Percentiles rank a stretch among this genome's conserved stretches.
Evolutionary conservation across 768 basidiomycete species (phyloP).

Genomic region (Russula ochroleuca): DNA sequence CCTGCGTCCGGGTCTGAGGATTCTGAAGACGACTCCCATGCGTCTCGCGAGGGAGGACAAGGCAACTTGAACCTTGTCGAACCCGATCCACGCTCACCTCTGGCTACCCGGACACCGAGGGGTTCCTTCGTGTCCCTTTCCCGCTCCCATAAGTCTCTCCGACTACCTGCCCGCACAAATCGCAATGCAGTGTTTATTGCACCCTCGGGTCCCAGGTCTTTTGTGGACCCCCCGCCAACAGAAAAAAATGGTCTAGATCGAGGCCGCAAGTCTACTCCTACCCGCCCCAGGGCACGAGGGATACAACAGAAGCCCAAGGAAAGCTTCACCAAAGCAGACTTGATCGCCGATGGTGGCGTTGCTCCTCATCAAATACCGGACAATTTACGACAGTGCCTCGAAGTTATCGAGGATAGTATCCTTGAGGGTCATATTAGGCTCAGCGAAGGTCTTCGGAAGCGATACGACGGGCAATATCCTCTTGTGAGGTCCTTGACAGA

Average conservation of each 20-base stretch:
- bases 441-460: slow-evolving; percentile 76
- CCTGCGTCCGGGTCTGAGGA: slow-evolving; percentile 47
- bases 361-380: slow-evolving; percentile 81
- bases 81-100: slow-evolving; percentile 73
- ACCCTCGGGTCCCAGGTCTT: slow-evolving; percentile 68
- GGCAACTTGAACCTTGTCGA: slow-evolving; percentile 37
- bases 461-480: slow-evolving; percentile 95
- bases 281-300: slow-evolving; percentile 33
- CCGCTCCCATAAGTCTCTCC: slow-evolving; percentile 73
- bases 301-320: slow-evolving; percentile 67
- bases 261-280: slow-evolving; percentile 41
- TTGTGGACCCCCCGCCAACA: slow-evolving; percentile 41
- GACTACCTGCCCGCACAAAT: slow-evolving; percentile 55
- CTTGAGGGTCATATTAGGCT: slow-evolving; percentile 85
- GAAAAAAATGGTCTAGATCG: slow-evolving; percentile 38
- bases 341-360: slow-evolving; percentile 47
- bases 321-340: slow-evolving; percentile 46
- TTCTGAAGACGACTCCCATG: slow-evolving; percentile 43
- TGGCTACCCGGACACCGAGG: slow-evolving; percentile 44
- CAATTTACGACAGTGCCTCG: slow-evolving; percentile 78
- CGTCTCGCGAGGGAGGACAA: slow-evolving; percentile 32
- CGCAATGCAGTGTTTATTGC: slow-evolving; percentile 59
- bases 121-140: slow-evolving; percentile 63
- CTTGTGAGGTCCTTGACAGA: slow-evolving; percentile 90
- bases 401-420: slow-evolving; percentile 81